Percentiles rank a stretch among this genome's conserved stretches.
phyloP scores from a whole-genome alignment of 2,329 filamentous ascomycete species.

The Epichloe scottii region DNA sequence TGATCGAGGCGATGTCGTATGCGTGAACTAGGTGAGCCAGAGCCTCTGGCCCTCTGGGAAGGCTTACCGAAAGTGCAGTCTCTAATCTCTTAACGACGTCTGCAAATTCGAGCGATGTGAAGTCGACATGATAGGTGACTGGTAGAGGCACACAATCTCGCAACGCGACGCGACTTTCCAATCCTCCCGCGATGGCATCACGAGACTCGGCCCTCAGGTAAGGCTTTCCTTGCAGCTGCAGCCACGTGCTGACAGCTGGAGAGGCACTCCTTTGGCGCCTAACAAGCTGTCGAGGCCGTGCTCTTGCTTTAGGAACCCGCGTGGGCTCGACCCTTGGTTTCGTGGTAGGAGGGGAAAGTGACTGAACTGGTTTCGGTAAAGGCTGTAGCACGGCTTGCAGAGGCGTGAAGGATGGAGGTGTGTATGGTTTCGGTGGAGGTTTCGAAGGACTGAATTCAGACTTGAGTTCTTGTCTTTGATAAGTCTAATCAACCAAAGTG shows the following conservation, averaged over 20 bases:
- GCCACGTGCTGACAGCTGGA: neutral
- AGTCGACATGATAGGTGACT: conserved; percentile 32
- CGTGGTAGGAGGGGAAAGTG: neutral
- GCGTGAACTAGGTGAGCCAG: conserved; percentile 10
- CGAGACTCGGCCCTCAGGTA: conserved; percentile 17
- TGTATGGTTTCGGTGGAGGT: neutral
- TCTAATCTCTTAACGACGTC: conserved; percentile 14
- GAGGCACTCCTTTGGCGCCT: neutral
- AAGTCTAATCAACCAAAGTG: neutral
- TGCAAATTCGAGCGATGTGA: conserved; percentile 25
- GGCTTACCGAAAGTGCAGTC: conserved; percentile 4
- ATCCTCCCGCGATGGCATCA: conserved; percentile 15
- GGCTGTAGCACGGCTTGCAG: neutral
- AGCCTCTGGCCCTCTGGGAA: conserved; percentile 10
- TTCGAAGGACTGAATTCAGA: neutral
- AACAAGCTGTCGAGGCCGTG: neutral
- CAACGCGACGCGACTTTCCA: conserved; percentile 5
- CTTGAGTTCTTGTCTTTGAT: neutral
- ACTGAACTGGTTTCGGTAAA: neutral
- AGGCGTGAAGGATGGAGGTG: neutral
- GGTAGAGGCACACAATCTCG: conserved; percentile 4
- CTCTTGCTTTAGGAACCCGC: neutral
- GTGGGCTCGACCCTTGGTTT: neutral
- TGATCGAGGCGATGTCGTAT: conserved; percentile 13
- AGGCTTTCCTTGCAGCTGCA: conserved; percentile 9